Evolutionary conservation across 345 rosid genomes (phyloP).

Genomic region (Noccaea bulbosa): DNA sequence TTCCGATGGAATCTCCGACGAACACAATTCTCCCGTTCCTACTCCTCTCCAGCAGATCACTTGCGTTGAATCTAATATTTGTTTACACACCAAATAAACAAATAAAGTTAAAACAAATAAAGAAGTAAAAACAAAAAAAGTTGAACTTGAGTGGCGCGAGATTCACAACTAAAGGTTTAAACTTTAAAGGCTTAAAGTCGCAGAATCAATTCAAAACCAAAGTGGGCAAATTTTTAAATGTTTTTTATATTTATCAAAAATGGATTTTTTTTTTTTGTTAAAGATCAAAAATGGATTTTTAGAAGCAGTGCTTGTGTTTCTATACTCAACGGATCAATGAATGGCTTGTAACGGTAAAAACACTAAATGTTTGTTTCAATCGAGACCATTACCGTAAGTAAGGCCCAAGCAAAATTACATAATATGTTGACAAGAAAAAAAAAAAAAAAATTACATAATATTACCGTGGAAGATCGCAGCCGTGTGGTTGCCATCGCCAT

Average conservation of each 20-base stretch:
- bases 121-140: no score
- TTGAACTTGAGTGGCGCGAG: slow-evolving; percentile 32
- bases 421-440: no score
- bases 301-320: neutral
- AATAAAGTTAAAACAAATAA: neutral
- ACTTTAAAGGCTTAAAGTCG: slow-evolving; percentile 19
- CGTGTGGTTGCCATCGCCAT: slow-evolving; percentile 91
- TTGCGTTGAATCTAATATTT: slow-evolving; percentile 67
- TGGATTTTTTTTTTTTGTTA: no score
- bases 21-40: slow-evolving; percentile 77
- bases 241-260: neutral
- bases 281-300: neutral
- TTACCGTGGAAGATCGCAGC: slow-evolving; percentile 81
- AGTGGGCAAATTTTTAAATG: neutral
- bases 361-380: slow-evolving; percentile 9
- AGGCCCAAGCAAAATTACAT: slow-evolving; percentile 23
- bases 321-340: no score
- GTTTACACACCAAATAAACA: neutral
- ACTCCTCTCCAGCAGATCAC: slow-evolving; percentile 66
- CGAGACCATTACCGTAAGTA: slow-evolving; percentile 27
- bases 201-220: neutral
- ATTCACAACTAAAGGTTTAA: slow-evolving; percentile 17
- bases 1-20: slow-evolving; percentile 86
- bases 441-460: no score
- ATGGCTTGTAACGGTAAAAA: no score